A percentile compares a stretch with the other conserved stretches of the same genome.
phyloP scores from a whole-genome alignment of 2,329 filamentous ascomycete genomes.

The Scedosporium boydii region DNA sequence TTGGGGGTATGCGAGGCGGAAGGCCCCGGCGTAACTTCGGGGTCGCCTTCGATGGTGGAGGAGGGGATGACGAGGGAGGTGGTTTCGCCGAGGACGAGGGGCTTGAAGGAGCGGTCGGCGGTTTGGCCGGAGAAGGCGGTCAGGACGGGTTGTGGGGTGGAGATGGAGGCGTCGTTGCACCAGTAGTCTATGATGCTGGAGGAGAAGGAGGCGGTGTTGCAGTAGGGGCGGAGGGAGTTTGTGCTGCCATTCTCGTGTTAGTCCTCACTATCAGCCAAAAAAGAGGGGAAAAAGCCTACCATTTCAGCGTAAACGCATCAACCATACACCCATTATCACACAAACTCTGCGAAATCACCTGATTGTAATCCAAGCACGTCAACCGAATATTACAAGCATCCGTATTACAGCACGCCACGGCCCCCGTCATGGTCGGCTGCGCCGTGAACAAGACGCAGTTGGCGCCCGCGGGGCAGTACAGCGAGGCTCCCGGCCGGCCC shows the following conservation, averaged over 20 bases:
- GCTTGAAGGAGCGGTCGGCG: constrained; percentile 17
- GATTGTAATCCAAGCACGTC: constrained; percentile 28
- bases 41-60: constrained; percentile 2
- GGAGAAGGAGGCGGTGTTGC: constrained; percentile 34
- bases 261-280: not conserved
- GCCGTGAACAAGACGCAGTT: constrained; percentile 32
- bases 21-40: not conserved
- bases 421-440: constrained; percentile 19
- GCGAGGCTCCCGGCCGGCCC: constrained; percentile 27
- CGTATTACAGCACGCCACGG: constrained; percentile 31
- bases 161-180: constrained; percentile 26
- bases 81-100: constrained; percentile 7
- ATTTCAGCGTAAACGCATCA: constrained; percentile 34
- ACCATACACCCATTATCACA: constrained; percentile 31
- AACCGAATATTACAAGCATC: constrained; percentile 23
- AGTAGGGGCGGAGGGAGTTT: constrained; percentile 24
- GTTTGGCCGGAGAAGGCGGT: constrained; percentile 32
- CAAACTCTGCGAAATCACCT: constrained; percentile 22
- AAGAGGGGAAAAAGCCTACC: constrained; percentile 21
- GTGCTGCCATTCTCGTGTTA: constrained; percentile 21
- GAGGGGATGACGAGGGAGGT: constrained; percentile 7
- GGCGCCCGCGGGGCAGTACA: constrained; percentile 23
- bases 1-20: not conserved
- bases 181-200: constrained; percentile 33
- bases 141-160: constrained; percentile 22